Evolutionary conservation across 768 basidiomycete genomes (phyloP).

Genomic region (Rhodosporidiobolus odoratus): DNA sequence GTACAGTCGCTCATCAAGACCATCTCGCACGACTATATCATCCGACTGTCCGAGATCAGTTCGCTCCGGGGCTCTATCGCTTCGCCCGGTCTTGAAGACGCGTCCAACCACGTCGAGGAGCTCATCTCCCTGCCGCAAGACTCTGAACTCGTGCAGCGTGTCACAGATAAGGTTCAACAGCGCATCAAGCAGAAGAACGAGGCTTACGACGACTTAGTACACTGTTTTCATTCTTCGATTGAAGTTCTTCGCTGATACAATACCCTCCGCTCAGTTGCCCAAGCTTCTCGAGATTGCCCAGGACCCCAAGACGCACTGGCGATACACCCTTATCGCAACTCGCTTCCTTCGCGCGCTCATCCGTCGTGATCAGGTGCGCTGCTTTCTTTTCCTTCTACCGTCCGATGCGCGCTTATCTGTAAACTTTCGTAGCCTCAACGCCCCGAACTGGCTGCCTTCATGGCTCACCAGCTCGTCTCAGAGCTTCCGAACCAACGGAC

Average conservation of each 20-base stretch:
- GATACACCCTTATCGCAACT: slow-evolving; percentile 66
- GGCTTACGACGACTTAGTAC: slow-evolving; percentile 38
- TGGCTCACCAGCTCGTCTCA: slow-evolving; percentile 38
- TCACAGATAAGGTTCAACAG: slow-evolving; percentile 15
- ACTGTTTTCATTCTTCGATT: not conserved
- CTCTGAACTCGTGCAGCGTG: slow-evolving; percentile 5
- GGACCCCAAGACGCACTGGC: slow-evolving; percentile 67
- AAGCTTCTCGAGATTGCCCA: slow-evolving; percentile 58
- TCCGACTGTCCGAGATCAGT: slow-evolving; percentile 39
- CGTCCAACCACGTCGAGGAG: slow-evolving; percentile 8
- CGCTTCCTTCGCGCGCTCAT: slow-evolving; percentile 64
- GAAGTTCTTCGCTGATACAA: slow-evolving; percentile 3
- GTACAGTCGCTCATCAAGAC: slow-evolving; percentile 66
- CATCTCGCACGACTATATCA: slow-evolving; percentile 50
- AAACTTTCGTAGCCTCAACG: slow-evolving; percentile 31
- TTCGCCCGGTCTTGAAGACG: slow-evolving; percentile 10
- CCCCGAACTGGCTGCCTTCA: slow-evolving; percentile 31
- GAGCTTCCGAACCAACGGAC: slow-evolving; percentile 39
- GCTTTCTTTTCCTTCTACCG: not conserved
- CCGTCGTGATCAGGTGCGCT: slow-evolving; percentile 54
- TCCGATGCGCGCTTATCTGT: too few relatives aligned
- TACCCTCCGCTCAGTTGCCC: slow-evolving; percentile 45
- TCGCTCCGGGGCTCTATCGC: slow-evolving; percentile 30
- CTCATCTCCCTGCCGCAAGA: slow-evolving; percentile 24
- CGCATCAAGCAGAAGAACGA: slow-evolving; percentile 35